Conservation (phyloP, 345 rosid species). For the Eucalyptus victrix region DNA sequence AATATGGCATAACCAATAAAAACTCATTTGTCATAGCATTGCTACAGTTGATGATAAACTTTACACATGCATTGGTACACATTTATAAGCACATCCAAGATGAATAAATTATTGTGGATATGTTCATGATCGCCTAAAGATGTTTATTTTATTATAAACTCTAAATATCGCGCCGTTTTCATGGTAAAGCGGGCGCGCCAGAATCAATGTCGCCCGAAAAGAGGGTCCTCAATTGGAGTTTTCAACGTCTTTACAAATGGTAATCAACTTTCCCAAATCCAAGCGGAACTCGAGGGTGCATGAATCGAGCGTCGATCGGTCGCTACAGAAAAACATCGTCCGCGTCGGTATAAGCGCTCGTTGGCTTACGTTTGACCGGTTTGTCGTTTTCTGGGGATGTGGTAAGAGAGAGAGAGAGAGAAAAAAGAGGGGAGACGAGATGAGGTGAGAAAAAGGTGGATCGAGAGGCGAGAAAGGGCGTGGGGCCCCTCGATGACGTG, state of each 20-base stretch:
- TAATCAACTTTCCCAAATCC: not conserved
- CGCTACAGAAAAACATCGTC: not conserved
- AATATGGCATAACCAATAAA: not conserved
- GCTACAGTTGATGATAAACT: too few relatives aligned
- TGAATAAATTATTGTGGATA: too few relatives aligned
- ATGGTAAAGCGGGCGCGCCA: too few relatives aligned
- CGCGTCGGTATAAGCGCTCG: not conserved
- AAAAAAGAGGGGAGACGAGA: not conserved
- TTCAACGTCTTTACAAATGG: too few relatives aligned
- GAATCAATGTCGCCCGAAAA: not conserved
- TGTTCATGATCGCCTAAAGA: too few relatives aligned
- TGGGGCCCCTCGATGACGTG: not conserved
- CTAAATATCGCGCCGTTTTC: too few relatives aligned
- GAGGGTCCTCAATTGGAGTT: not conserved
- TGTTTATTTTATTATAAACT: too few relatives aligned
- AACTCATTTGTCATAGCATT: not conserved
- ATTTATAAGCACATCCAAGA: too few relatives aligned
- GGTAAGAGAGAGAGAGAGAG: not conserved
- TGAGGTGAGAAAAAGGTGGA: not conserved
- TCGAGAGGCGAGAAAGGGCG: not conserved
- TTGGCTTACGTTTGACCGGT: not conserved
- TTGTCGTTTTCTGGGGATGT: not conserved
- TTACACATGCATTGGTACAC: too few relatives aligned
- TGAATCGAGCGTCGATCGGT: not conserved
- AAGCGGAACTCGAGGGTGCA: not conserved